Evolutionary conservation across 106 monocot genomes (phyloP).

Genomic region (Ottelia alismoides): DNA sequence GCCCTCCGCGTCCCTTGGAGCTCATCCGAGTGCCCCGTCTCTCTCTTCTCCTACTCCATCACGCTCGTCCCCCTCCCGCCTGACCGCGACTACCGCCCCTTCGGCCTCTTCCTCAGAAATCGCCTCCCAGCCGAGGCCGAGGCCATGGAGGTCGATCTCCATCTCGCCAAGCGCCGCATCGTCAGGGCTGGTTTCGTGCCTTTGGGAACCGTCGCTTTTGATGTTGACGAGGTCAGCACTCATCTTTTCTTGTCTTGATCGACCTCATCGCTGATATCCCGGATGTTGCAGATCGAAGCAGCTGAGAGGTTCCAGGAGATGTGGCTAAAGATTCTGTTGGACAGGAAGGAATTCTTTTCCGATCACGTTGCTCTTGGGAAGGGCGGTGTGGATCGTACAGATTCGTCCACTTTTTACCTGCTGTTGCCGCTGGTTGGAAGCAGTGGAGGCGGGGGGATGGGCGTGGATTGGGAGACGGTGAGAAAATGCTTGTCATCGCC

Average conservation of each 20-base stretch:
- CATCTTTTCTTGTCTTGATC: background rate
- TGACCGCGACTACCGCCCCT: slow-evolving; percentile 61
- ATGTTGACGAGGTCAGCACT: slow-evolving; percentile 44
- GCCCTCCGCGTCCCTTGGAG: slow-evolving; percentile 34
- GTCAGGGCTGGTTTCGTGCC: slow-evolving; percentile 45
- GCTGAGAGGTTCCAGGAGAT: slow-evolving; percentile 87
- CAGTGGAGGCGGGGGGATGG: background rate
- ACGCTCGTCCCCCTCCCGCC: slow-evolving; percentile 55
- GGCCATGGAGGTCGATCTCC: slow-evolving; percentile 76
- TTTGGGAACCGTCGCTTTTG: slow-evolving; percentile 38
- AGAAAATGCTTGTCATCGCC: slow-evolving; percentile 72
- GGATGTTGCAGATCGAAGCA: slow-evolving; percentile 40
- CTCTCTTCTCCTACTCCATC: slow-evolving; percentile 52
- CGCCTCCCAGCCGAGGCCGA: slow-evolving; percentile 77
- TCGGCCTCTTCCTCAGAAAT: slow-evolving; percentile 65
- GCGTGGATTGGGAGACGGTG: slow-evolving; percentile 69
- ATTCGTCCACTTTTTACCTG: slow-evolving; percentile 32
- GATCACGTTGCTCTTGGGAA: slow-evolving; percentile 36
- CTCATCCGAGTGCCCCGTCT: slow-evolving; percentile 11
- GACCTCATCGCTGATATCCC: background rate
- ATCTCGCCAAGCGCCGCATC: slow-evolving; percentile 78
- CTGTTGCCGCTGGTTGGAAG: slow-evolving; percentile 45
- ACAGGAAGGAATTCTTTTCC: slow-evolving; percentile 47
- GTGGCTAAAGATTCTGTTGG: slow-evolving; percentile 78
- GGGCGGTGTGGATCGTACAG: background rate